Evolutionary conservation across 1,139 yeast species (phyloP).

Genomic region (Wickerhamomyces sp.): DNA sequence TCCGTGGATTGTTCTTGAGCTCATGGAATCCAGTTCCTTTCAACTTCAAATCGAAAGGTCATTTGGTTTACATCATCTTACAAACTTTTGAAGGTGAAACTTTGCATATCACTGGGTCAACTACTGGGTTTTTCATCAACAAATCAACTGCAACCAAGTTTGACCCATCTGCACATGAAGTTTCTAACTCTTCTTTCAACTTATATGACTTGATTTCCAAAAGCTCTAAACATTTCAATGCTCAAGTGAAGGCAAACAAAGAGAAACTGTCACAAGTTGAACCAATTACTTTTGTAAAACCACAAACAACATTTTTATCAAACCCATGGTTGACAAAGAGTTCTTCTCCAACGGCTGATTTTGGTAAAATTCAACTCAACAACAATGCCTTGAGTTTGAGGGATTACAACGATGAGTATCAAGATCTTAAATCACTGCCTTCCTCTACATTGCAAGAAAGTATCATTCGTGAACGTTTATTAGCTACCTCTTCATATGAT

Average conservation of each 20-base stretch:
- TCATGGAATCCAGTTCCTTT: conserved; percentile 88
- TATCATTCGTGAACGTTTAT: conserved; percentile 68
- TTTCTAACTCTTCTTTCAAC: conserved; percentile 29
- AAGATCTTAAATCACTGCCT: conserved; percentile 72
- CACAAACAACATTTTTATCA: conserved; percentile 56
- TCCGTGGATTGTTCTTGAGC: conserved; percentile 60
- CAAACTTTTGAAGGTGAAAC: conserved; percentile 81
- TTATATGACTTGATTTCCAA: conserved; percentile 29
- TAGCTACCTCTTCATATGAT: conserved; percentile 70
- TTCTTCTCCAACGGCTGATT: conserved; percentile 43
- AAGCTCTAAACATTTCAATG: conserved; percentile 32
- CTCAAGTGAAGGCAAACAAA: conserved; percentile 34
- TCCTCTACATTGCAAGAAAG: conserved; percentile 56
- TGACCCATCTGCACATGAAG: conserved; percentile 53
- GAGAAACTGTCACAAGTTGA: conserved; percentile 42
- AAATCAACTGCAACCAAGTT: conserved; percentile 63
- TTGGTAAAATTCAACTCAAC: conserved; percentile 59
- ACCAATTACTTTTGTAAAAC: conserved; percentile 53
- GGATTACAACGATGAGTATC: conserved; percentile 93
- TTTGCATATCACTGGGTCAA: conserved; percentile 71
- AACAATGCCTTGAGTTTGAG: conserved; percentile 48
- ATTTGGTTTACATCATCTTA: conserved; percentile 68
- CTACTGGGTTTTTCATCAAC: conserved; percentile 76
- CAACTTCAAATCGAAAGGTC: conserved; percentile 59
- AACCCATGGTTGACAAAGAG: conserved; percentile 64